Evolutionary conservation across 768 basidiomycete species (phyloP).

Genomic region (Glaciozyma martinii): DNA sequence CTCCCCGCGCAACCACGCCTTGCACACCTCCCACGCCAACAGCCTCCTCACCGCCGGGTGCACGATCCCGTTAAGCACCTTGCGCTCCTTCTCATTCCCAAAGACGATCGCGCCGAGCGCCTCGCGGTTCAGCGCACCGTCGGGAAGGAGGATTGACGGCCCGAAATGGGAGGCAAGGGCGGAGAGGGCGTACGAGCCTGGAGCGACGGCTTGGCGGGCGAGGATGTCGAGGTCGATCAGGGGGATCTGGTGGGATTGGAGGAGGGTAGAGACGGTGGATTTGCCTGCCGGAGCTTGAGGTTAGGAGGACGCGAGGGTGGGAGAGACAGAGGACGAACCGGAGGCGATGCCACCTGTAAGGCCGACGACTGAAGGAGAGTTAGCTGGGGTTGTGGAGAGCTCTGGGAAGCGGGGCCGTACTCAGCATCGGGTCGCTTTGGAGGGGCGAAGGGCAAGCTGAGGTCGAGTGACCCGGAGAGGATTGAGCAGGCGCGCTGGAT

Average conservation of each 20-base stretch:
- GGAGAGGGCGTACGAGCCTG: constrained; percentile 63
- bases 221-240: constrained; percentile 87
- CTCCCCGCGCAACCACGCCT: constrained; percentile 66
- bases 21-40: constrained; percentile 62
- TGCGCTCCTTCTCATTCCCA: constrained; percentile 57
- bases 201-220: constrained; percentile 74
- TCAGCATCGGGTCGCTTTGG: too few relatives aligned
- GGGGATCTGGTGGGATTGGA: constrained; percentile 53
- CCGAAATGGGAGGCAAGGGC: constrained; percentile 68
- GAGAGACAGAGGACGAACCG: constrained; percentile 27
- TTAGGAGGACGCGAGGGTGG: background rate
- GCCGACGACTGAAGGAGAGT: constrained; percentile 60
- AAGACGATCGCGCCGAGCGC: constrained; percentile 80
- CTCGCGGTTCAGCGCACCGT: constrained; percentile 71
- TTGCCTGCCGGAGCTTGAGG: constrained; percentile 50
- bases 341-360: constrained; percentile 94
- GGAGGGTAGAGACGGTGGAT: constrained; percentile 73
- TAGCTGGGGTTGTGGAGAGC: too few relatives aligned
- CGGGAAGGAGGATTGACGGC: constrained; percentile 51
- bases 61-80: constrained; percentile 68
- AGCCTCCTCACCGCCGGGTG: constrained; percentile 80
- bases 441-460: too few relatives aligned
- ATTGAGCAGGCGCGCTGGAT: too few relatives aligned
- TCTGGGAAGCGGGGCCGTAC: too few relatives aligned
- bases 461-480: too few relatives aligned